Base-by-base conservation (phyloP, 2,329 filamentous ascomycete genomes). In the Aspergillus niger region DNA sequence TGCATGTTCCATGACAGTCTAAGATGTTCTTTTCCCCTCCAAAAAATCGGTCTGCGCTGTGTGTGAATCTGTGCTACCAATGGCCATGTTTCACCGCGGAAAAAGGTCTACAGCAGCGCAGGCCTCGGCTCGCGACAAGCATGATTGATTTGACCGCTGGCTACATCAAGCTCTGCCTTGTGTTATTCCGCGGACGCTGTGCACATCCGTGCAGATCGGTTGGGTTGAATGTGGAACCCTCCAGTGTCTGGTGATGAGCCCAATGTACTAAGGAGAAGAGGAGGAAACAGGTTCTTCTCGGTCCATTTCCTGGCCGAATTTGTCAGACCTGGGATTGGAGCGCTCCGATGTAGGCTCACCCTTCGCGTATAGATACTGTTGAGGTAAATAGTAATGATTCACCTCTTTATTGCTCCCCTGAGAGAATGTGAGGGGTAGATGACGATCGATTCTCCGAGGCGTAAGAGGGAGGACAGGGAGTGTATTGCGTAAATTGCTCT, bases 31-130 rank as follows among this genome's bases (percentile, higher is more conserved):
- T 30, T 11, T 11, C n/a, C 30, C 32, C 30, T 11, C 39, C 17
- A 15, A 17, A 28, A 26, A 30, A 55, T 55, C 24, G 24, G 39
- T 55, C 39, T 55, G 24, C 52, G 38, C 52, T 55, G 38, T 10
- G 30, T 28, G 39, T 43, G 28, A 30, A 43, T 24, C 38, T 44
- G 39, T 55, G 17, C 53, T 26, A 44, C 53, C 53, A 22, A 36
- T 32, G 41, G 39, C 20, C 53, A 43, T 55, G 53, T 55, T 47
- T 55, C 53, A 55, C 26, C n/a, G 39, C 39, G 38, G 36, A 6
- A 17, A 6, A 17, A 26, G 28, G 39, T 39, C 53, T 43, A 55
- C 39, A 28, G 53, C 30, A 47, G 41, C 26, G 41, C 28, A 55
- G 53, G 20, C 39, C 26, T 55, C 41, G 51, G 39, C 53, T 47